phyloP scores from a whole-genome alignment of 164 flowering plant genomes.

The Nymphaea colorata region DNA sequence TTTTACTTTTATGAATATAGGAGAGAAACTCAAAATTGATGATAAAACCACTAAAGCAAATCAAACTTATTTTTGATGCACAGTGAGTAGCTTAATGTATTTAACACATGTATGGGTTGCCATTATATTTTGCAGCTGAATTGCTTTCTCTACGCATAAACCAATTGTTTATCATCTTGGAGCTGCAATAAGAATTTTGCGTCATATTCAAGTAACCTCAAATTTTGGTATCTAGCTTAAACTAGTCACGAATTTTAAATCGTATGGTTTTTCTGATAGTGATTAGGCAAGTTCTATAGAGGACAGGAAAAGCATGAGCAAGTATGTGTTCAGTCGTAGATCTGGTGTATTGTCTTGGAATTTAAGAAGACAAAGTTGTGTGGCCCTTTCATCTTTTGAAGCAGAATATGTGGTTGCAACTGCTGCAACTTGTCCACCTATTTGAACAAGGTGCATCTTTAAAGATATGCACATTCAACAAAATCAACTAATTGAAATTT shows the following conservation, averaged over 20 bases:
- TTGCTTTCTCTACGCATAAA: background rate
- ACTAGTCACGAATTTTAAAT: background rate
- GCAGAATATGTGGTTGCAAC: background rate
- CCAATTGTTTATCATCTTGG: background rate
- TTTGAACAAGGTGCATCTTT: background rate
- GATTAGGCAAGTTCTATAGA: background rate
- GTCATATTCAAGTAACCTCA: background rate
- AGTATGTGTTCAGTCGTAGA: background rate
- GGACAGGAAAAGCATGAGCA: background rate
- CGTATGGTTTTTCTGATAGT: background rate
- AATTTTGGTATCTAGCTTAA: background rate
- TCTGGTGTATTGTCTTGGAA: slow-evolving; percentile 1
- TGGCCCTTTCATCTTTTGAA: slow-evolving; percentile 1
- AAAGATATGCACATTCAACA: background rate
- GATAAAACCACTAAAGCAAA: background rate
- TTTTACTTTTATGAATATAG: background rate
- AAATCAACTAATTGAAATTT: background rate
- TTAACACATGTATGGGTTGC: background rate
- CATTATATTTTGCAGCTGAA: background rate
- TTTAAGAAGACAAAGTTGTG: background rate
- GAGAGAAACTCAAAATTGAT: slow-evolving; percentile 2
- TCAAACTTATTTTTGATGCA: background rate
- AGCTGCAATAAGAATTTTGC: slow-evolving; percentile 3
- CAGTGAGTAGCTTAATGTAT: slow-evolving; percentile 1
- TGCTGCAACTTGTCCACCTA: background rate